Conservation (phyloP, 768 basidiomycete species). For the Crepidotus variabilis region DNA sequence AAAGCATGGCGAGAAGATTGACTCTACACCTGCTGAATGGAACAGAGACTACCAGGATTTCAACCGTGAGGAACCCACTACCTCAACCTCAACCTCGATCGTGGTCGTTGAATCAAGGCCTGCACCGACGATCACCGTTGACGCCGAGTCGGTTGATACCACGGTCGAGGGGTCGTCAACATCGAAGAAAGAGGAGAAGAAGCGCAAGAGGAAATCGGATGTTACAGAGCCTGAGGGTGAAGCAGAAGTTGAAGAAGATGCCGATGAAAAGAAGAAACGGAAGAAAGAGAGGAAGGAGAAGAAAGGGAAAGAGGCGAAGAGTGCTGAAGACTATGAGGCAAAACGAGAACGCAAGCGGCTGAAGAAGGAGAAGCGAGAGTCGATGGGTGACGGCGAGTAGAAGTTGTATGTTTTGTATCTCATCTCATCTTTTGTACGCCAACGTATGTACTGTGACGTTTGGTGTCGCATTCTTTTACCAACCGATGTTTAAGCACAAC, state of each 20-base stretch:
- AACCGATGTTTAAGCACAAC: background rate
- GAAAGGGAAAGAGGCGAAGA: conserved; percentile 41
- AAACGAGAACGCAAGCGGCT: conserved; percentile 58
- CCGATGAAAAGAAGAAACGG: conserved; percentile 53
- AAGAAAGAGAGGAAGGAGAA: conserved; percentile 63
- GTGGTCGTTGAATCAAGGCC: conserved; percentile 35
- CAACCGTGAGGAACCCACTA: conserved; percentile 51
- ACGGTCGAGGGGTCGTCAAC: conserved; percentile 2
- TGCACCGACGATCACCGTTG: conserved; percentile 18
- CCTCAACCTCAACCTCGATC: conserved; percentile 18
- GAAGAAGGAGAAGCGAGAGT: conserved; percentile 65
- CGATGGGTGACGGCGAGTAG: conserved; percentile 32
- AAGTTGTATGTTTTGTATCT: background rate
- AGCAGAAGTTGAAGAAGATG: conserved; percentile 38
- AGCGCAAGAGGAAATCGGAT: conserved; percentile 80
- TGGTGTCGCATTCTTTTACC: conserved; percentile 2
- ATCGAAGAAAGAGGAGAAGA: conserved; percentile 65
- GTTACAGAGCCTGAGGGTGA: conserved; percentile 36
- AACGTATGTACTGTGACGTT: conserved; percentile 1
- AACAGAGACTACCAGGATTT: conserved; percentile 93
- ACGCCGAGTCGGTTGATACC: conserved; percentile 17
- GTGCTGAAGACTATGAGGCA: conserved; percentile 55
- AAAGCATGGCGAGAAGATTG: conserved; percentile 88
- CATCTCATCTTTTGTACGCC: background rate
- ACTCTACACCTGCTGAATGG: conserved; percentile 91